These are phyloP conservation scores for Fusarium cicatricum DNA, from an alignment of 2,329 filamentous ascomycete species.

Conservation along the genomic window DNA sequence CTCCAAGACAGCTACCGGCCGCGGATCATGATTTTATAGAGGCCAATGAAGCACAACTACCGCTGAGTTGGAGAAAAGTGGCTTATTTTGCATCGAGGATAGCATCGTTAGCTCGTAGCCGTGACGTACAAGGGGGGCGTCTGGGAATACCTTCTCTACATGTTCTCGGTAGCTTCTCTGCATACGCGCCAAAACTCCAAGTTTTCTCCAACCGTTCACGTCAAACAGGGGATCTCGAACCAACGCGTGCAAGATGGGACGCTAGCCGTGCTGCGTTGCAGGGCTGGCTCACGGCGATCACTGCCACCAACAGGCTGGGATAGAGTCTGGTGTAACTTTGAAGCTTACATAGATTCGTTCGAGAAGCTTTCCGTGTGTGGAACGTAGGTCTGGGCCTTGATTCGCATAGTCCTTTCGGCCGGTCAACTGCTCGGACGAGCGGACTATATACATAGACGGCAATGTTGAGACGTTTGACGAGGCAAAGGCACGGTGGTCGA, in stretches of 20 bases:
- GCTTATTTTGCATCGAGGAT: not conserved
- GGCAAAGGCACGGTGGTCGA: too few relatives aligned
- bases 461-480: too few relatives aligned
- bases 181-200: constrained; percentile 12
- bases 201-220: constrained; percentile 23
- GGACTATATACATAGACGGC: not conserved
- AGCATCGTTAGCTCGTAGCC: not conserved
- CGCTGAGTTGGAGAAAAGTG: not conserved
- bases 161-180: constrained; percentile 1
- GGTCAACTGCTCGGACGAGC: not conserved
- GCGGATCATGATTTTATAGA: not conserved
- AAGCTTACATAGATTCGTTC: not conserved
- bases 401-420: not conserved
- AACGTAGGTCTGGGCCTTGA: not conserved
- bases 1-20: not conserved
- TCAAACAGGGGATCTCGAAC: not conserved
- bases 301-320: not conserved
- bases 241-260: not conserved
- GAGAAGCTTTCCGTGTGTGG: not conserved
- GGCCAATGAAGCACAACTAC: not conserved
- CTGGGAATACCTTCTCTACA: not conserved
- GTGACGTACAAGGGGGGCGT: not conserved
- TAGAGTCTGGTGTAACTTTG: not conserved
- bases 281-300: not conserved
- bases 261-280: not conserved